A percentile compares a stretch with the other conserved stretches of the same genome.
phyloP scores from a whole-genome alignment of 169 alveolate genomes.

The Eimeria necatrix region DNA sequence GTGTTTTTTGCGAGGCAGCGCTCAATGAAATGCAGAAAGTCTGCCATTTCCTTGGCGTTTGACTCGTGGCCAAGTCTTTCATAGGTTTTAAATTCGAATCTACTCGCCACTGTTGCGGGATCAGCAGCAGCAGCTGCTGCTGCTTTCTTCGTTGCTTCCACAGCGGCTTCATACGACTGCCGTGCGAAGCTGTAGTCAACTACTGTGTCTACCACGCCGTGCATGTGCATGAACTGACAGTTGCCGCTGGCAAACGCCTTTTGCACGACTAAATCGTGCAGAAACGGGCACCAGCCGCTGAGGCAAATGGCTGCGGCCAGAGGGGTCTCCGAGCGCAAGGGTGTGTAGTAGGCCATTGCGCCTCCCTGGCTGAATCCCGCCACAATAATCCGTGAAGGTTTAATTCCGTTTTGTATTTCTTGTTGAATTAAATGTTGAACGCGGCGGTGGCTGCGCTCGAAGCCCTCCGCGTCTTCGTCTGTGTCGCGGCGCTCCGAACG shows the following conservation, averaged over 20 bases:
- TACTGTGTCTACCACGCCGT: constrained; percentile 4
- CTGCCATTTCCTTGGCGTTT: neutral
- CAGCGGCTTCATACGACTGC: neutral
- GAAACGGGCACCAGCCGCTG: constrained; percentile 72
- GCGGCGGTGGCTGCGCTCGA: neutral
- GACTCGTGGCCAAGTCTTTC: neutral
- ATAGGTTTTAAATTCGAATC: neutral
- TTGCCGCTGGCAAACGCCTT: neutral
- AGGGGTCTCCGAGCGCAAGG: neutral
- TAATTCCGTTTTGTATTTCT: constrained; percentile 31
- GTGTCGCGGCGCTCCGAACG: neutral
- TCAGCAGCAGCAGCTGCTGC: neutral
- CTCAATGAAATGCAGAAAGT: neutral
- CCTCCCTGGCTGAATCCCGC: constrained; percentile 82
- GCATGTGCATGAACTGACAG: neutral
- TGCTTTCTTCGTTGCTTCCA: constrained; percentile 7
- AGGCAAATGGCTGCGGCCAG: constrained; percentile 46
- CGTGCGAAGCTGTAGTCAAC: neutral
- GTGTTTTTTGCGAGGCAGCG: neutral
- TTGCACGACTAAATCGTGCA: neutral
- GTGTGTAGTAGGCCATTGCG: constrained; percentile 61
- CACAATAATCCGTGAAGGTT: constrained; percentile 35
- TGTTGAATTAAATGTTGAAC: constrained; percentile 31
- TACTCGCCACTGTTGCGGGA: neutral
- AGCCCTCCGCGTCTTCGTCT: constrained; percentile 65